Percentiles rank a stretch among this genome's conserved stretches.
Conservation (phyloP, 306 rosid species). For the Dryas alaskensis region DNA sequence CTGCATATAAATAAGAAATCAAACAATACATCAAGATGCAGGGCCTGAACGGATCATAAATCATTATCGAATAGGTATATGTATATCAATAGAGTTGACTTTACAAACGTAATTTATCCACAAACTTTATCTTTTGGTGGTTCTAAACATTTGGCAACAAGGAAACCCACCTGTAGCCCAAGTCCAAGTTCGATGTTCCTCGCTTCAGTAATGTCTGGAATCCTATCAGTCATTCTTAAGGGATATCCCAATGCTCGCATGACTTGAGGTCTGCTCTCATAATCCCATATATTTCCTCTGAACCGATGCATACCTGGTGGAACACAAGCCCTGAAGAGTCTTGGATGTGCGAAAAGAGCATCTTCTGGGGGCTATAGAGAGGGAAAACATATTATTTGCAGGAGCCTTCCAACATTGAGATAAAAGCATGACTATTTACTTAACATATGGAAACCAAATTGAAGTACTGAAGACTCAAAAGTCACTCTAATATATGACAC, state of each 20-base stretch:
- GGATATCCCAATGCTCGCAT: conserved; percentile 78
- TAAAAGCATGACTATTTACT: not conserved
- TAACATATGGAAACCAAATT: not conserved
- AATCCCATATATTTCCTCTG: conserved; percentile 96
- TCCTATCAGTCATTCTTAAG: conserved; percentile 54
- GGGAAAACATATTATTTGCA: conserved; percentile 32
- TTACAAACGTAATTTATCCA: not conserved
- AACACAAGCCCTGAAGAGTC: conserved; percentile 93
- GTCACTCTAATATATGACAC: not conserved
- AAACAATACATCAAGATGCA: conserved; percentile 26
- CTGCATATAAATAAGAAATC: conserved; percentile 43
- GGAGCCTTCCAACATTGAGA: conserved; percentile 16
- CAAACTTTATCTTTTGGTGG: not conserved
- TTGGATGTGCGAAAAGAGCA: conserved; percentile 89
- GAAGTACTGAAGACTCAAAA: not conserved
- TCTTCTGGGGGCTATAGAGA: conserved; percentile 87
- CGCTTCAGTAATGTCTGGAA: conserved; percentile 76
- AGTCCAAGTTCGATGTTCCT: conserved; percentile 92
- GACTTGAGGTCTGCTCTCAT: conserved; percentile 69
- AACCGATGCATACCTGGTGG: conserved; percentile 97
- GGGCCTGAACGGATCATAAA: not conserved
- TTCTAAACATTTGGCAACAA: conserved; percentile 4
- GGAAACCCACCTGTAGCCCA: conserved; percentile 69
- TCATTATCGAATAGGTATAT: conserved; percentile 8
- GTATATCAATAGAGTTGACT: not conserved